These are phyloP conservation scores for Solanum chiquidenum DNA, from an alignment of 257 asterid species.

Conservation along the genomic window DNA sequence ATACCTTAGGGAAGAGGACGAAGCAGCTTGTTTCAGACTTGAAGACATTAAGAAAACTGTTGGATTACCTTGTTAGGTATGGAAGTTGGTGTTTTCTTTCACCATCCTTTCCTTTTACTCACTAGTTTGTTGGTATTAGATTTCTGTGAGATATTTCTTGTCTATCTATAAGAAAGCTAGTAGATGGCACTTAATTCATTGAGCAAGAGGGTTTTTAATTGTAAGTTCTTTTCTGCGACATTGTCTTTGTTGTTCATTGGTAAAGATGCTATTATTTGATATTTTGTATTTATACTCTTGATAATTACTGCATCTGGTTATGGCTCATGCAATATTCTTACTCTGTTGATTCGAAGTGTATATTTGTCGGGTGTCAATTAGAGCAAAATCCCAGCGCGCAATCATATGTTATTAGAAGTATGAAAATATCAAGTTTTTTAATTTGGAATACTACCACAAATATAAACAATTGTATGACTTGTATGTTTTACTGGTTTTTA, in stretches of 20 bases:
- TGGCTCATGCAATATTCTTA: not conserved
- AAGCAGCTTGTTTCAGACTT: constrained; percentile 95
- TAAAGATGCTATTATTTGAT: not conserved
- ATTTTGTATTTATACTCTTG: not conserved
- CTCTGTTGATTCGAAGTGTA: not conserved
- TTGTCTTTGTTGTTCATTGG: not conserved
- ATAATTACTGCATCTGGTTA: not conserved
- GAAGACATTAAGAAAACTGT: constrained; percentile 83
- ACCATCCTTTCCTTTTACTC: not conserved
- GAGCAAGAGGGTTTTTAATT: not conserved
- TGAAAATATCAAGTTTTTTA: not conserved
- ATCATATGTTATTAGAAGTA: not conserved
- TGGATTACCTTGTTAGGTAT: constrained; percentile 94
- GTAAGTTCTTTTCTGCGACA: not conserved
- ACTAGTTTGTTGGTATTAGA: not conserved
- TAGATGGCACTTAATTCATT: not conserved
- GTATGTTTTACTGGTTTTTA: not conserved
- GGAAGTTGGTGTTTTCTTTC: not conserved
- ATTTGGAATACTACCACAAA: not conserved
- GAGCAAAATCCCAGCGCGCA: not conserved
- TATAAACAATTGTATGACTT: not conserved
- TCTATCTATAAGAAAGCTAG: not conserved
- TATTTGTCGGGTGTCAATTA: not conserved
- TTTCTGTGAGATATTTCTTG: not conserved
- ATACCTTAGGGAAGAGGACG: constrained; percentile 85